These are phyloP conservation scores for Ramaria sp. DNA, from an alignment of 768 basidiomycete genomes.

Conservation along the genomic window DNA sequence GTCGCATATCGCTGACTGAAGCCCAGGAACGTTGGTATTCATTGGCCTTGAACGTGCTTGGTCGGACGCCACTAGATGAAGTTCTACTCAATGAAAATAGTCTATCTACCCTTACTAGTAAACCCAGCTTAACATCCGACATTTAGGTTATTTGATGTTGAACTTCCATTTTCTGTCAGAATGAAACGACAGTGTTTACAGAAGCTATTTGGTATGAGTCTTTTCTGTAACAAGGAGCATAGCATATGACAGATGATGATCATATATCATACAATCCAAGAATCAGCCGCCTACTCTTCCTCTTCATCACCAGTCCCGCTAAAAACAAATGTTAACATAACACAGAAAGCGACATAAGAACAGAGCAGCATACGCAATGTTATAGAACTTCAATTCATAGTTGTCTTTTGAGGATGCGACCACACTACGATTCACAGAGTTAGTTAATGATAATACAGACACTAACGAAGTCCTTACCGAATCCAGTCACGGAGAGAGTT, in stretches of 20 bases:
- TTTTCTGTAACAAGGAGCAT: too few relatives aligned
- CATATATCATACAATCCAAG: too few relatives aligned
- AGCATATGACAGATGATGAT: too few relatives aligned
- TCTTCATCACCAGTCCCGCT: slow-evolving; percentile 45
- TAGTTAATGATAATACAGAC: slow-evolving; percentile 1
- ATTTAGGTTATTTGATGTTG: too few relatives aligned
- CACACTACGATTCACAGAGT: slow-evolving; percentile 37
- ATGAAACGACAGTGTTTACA: too few relatives aligned
- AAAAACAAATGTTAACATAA: slow-evolving; percentile 8
- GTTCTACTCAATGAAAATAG: slow-evolving; percentile 11
- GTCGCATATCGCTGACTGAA: slow-evolving; percentile 45
- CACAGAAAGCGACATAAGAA: neutral
- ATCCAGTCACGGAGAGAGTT: slow-evolving; percentile 94
- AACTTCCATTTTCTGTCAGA: too few relatives aligned
- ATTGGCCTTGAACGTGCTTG: slow-evolving; percentile 50
- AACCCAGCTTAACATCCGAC: too few relatives aligned
- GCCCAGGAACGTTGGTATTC: slow-evolving; percentile 66
- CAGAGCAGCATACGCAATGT: slow-evolving; percentile 57
- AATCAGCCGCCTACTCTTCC: slow-evolving; percentile 28
- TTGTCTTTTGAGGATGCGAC: slow-evolving; percentile 89
- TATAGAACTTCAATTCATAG: slow-evolving; percentile 94
- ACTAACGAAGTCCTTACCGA: slow-evolving; percentile 39
- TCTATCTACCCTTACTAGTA: too few relatives aligned
- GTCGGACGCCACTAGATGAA: slow-evolving; percentile 30
- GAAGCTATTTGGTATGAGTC: too few relatives aligned